phyloP scores from a whole-genome alignment of 306 rosid genomes.

The Inga oerstediana region DNA sequence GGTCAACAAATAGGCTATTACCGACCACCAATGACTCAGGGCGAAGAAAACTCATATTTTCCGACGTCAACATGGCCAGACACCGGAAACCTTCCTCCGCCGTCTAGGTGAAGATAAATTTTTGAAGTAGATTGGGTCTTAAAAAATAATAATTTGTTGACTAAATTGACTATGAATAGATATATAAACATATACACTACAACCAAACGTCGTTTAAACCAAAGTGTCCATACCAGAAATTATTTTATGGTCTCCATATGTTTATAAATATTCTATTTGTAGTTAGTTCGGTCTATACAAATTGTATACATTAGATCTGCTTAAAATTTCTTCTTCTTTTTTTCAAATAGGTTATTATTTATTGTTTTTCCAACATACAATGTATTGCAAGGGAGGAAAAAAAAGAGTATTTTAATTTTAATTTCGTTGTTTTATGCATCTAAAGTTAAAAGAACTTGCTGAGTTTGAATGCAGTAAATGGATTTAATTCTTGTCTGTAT shows the following conservation, averaged over 20 bases:
- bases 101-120: constrained; percentile 54
- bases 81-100: constrained; percentile 53
- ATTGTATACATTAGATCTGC: not conserved
- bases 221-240: not conserved
- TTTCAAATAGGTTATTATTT: not conserved
- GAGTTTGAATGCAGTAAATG: not conserved
- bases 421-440: no score
- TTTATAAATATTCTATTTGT: not conserved
- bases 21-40: constrained; percentile 42
- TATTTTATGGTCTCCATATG: not conserved
- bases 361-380: not conserved
- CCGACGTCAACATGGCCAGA: constrained; percentile 66
- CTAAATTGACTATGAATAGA: not conserved
- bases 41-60: constrained; percentile 25
- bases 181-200: not conserved
- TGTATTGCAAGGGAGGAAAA: not conserved
- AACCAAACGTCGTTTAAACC: not conserved
- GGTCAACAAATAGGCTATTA: constrained; percentile 45
- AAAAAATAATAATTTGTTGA: not conserved
- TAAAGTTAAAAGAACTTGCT: not conserved
- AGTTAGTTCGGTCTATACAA: not conserved
- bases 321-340: not conserved
- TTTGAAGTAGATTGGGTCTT: not conserved
- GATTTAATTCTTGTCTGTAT: not conserved
- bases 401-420: not conserved